Percentiles rank a stretch among this genome's conserved stretches.
Conservation (phyloP, 495 filamentous ascomycete genomes). For the Talaromyces trachyspermus region DNA sequence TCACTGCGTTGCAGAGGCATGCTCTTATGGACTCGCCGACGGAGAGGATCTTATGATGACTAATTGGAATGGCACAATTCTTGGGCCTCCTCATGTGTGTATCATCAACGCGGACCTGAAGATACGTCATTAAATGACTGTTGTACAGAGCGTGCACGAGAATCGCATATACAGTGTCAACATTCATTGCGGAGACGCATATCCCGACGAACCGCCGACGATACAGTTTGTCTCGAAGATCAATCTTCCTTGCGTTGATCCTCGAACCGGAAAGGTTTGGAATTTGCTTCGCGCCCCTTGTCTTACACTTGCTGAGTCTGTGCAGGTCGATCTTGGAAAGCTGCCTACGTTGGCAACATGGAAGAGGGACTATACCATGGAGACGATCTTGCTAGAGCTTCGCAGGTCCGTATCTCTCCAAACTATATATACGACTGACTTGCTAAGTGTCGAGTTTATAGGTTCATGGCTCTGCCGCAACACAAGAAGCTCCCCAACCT, state of each 20-base stretch:
- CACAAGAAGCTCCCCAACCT: constrained; percentile 96
- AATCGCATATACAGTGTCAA: constrained; percentile 98
- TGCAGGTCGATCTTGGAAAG: constrained; percentile 73
- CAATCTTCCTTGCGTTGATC: constrained; percentile 90
- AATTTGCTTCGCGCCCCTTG: background rate
- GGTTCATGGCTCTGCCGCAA: constrained; percentile 88
- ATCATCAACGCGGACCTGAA: background rate
- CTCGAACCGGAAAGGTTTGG: constrained; percentile 61
- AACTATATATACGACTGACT: constrained; percentile 7
- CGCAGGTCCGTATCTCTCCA: constrained; percentile 47
- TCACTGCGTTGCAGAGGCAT: no score
- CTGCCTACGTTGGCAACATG: constrained; percentile 79
- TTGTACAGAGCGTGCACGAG: constrained; percentile 77
- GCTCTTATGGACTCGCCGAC: constrained; percentile 92
- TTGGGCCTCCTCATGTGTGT: constrained; percentile 91
- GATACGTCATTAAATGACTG: constrained; percentile 12
- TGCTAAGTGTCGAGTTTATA: constrained; percentile 26
- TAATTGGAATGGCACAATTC: constrained; percentile 96
- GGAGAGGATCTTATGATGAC: constrained; percentile 95
- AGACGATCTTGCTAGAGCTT: constrained; percentile 85
- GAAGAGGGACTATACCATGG: constrained; percentile 87
- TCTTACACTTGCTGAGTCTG: constrained; percentile 4
- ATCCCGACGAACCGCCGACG: constrained; percentile 80
- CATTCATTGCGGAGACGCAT: constrained; percentile 88
- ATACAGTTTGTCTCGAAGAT: constrained; percentile 88